phyloP scores from a whole-genome alignment of 768 basidiomycete genomes.

The Lenzites betulinus region DNA sequence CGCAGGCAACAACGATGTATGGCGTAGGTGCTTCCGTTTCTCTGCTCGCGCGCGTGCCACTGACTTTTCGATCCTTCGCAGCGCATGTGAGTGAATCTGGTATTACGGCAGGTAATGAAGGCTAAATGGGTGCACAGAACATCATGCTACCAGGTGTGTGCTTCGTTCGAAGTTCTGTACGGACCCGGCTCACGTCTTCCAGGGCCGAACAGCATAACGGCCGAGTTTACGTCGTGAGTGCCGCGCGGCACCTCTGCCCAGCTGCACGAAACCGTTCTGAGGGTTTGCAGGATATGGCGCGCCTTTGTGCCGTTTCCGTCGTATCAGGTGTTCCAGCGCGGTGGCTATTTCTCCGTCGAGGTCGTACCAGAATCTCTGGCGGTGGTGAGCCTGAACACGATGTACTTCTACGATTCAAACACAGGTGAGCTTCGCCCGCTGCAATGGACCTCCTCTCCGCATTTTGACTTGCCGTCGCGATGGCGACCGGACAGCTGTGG shows the following conservation, averaged over 20 bases:
- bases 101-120: conserved; percentile 15
- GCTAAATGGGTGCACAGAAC: conserved; percentile 44
- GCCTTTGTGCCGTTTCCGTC: conserved; percentile 78
- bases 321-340: conserved; percentile 80
- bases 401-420: conserved; percentile 91
- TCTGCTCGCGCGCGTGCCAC: conserved; percentile 12
- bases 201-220: conserved; percentile 72
- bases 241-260: conserved; percentile 1
- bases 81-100: conserved; percentile 53
- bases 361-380: conserved; percentile 76
- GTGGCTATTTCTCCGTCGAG: conserved; percentile 83
- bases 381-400: conserved; percentile 84
- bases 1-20: conserved; percentile 88
- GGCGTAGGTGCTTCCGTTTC: conserved; percentile 56
- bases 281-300: conserved; percentile 67
- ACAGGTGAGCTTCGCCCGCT: conserved; percentile 53
- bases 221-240: conserved; percentile 67
- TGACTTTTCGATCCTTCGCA: conserved; percentile 32
- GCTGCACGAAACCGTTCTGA: conserved; percentile 7
- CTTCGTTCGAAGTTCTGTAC: background rate
- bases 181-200: background rate
- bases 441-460: background rate
- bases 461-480: conserved; percentile 25
- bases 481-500: conserved; percentile 55
- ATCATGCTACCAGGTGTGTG: conserved; percentile 61